These are phyloP conservation scores for Tuber aestivum DNA, from an alignment of 495 filamentous ascomycete genomes.

Conservation along the genomic window DNA sequence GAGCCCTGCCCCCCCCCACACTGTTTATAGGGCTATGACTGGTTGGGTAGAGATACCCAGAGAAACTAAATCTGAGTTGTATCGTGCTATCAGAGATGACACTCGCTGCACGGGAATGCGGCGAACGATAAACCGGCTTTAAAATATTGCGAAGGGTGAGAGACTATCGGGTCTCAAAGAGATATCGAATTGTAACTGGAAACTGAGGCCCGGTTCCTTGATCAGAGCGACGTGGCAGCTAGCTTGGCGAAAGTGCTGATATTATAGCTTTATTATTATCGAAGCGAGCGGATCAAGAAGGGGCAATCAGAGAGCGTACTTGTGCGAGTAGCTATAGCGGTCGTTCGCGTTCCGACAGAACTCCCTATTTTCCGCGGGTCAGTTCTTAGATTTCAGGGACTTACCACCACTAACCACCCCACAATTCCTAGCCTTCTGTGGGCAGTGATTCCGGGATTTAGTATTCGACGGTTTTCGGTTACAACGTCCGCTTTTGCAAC, in stretches of 20 bases:
- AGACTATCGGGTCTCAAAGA: neutral
- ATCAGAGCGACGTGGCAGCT: neutral
- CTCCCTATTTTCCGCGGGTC: neutral
- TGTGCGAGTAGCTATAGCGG: neutral
- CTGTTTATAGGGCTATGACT: neutral
- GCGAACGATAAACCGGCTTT: neutral
- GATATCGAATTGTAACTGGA: neutral
- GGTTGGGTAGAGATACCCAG: neutral
- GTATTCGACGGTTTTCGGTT: neutral
- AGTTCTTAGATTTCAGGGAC: neutral
- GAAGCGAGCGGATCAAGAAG: neutral
- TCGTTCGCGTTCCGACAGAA: neutral
- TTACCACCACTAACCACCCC: neutral
- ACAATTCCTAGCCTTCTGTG: neutral
- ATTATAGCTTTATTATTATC: neutral
- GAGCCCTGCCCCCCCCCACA: neutral
- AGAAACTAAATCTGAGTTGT: neutral
- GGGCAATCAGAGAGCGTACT: neutral
- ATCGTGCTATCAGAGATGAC: neutral
- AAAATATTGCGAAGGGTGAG: neutral
- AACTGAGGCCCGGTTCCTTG: neutral
- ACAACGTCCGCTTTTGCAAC: neutral
- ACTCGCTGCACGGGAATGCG: neutral
- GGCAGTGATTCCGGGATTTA: neutral
- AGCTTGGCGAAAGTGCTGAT: neutral